A percentile compares a stretch with the other conserved stretches of the same genome.
These are phyloP conservation scores for Penicillium ucsense DNA, from an alignment of 495 filamentous ascomycete species.

Conservation along the genomic window DNA sequence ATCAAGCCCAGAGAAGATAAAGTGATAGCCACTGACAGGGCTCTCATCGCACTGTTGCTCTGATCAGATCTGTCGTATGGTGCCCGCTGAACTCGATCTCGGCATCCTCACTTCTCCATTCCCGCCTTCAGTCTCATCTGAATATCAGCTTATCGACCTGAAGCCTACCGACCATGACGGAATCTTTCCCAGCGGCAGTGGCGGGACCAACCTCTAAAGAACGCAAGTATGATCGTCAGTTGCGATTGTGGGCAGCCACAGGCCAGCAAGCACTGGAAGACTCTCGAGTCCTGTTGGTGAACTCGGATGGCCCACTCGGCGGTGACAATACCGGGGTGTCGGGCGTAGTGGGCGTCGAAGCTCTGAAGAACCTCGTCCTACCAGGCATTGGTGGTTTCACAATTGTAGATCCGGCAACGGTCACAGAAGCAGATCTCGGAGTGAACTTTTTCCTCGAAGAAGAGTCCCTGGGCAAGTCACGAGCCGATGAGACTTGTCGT, in stretches of 20 bases:
- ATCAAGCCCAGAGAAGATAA: no score
- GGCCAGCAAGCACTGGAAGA: slow-evolving; percentile 87
- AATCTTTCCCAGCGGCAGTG: slow-evolving; percentile 28
- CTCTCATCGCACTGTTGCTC: no score
- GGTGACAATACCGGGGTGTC: slow-evolving; percentile 40
- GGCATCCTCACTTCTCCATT: not conserved
- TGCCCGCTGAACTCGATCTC: not conserved
- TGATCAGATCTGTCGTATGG: not conserved
- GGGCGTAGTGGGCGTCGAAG: slow-evolving; percentile 79
- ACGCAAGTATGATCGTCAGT: slow-evolving; percentile 90
- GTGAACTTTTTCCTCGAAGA: slow-evolving; percentile 95
- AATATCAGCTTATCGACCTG: not conserved
- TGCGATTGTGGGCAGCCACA: slow-evolving; percentile 88
- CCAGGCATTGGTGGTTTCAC: slow-evolving; percentile 93
- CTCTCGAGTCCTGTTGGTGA: slow-evolving; percentile 79
- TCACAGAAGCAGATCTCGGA: slow-evolving; percentile 75
- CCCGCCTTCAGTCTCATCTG: not conserved
- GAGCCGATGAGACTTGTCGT: slow-evolving; percentile 67
- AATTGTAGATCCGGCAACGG: slow-evolving; percentile 71
- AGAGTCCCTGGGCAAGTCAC: slow-evolving; percentile 62
- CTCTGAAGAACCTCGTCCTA: slow-evolving; percentile 91
- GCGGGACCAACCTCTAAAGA: slow-evolving; percentile 71
- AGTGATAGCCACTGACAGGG: no score
- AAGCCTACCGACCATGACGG: slow-evolving; percentile 22
- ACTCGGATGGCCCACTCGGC: slow-evolving; percentile 45